Evolutionary conservation across 495 filamentous ascomycete genomes (phyloP).

Genomic region (Geoglossum glabrum): DNA sequence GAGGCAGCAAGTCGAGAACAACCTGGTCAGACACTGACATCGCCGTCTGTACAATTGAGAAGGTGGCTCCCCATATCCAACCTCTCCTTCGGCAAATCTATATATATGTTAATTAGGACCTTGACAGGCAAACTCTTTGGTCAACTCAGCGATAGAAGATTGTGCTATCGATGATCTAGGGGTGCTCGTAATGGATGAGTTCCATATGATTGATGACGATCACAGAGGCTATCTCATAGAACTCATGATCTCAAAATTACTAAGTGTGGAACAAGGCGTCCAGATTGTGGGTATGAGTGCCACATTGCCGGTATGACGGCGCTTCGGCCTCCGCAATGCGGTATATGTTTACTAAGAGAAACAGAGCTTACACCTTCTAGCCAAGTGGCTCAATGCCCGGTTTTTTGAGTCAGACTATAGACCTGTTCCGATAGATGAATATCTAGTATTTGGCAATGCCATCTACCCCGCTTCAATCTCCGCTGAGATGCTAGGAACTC

Average conservation of each 20-base stretch:
- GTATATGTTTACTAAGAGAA: neutral
- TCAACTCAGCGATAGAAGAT: constrained; percentile 58
- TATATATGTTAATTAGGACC: neutral
- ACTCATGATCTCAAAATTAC: constrained; percentile 57
- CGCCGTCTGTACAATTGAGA: constrained; percentile 68
- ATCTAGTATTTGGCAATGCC: constrained; percentile 53
- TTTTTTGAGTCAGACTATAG: constrained; percentile 56
- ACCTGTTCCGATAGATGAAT: constrained; percentile 55
- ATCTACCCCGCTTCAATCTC: constrained; percentile 46
- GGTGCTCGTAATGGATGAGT: constrained; percentile 55
- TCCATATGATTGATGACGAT: constrained; percentile 69
- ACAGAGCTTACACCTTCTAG: constrained; percentile 48
- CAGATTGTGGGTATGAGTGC: constrained; percentile 76
- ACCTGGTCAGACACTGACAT: constrained; percentile 63
- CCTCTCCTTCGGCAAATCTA: neutral
- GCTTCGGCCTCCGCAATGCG: neutral
- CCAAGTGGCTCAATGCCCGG: constrained; percentile 50
- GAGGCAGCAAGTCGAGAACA: constrained; percentile 42
- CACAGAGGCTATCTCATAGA: constrained; percentile 66
- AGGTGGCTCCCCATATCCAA: constrained; percentile 26
- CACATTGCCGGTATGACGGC: constrained; percentile 39
- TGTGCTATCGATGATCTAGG: constrained; percentile 42
- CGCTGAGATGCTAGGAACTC: constrained; percentile 33
- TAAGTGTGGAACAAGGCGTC: constrained; percentile 44
- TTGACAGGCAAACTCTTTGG: constrained; percentile 51